Evolutionary conservation across 1,284 basidiomycete genomes (phyloP).

Genomic region (Ceratobasidium papillatum): DNA sequence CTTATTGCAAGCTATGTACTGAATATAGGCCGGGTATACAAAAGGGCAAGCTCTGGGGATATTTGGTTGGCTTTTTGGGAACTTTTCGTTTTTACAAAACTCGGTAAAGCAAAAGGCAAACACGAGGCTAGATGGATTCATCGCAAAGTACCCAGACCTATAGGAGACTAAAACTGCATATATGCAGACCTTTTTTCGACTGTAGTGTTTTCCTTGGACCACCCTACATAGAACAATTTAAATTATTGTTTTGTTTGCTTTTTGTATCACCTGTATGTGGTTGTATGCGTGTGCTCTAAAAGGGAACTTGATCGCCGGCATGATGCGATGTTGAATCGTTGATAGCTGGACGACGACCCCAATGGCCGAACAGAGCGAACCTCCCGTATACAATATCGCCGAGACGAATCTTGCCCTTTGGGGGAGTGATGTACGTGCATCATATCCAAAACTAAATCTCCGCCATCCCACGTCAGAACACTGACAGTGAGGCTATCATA

Average conservation of each 20-base stretch:
- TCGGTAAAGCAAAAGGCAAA: conserved; percentile 20
- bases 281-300: conserved; percentile 15
- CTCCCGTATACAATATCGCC: conserved; percentile 63
- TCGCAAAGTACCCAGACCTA: conserved; percentile 24
- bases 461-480: neutral
- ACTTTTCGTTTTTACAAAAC: conserved; percentile 27
- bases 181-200: neutral
- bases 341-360: conserved; percentile 3
- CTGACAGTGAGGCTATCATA: conserved; percentile 47
- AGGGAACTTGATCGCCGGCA: conserved; percentile 30
- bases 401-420: conserved; percentile 69
- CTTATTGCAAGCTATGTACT: too few species aligned
- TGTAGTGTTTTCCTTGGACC: neutral
- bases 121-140: conserved; percentile 6
- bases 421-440: conserved; percentile 63
- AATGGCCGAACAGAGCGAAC: conserved; percentile 60
- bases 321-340: conserved; percentile 1
- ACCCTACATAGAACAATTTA: neutral
- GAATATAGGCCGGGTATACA: neutral
- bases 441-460: neutral
- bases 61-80: conserved; percentile 26
- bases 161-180: neutral
- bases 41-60: conserved; percentile 27
- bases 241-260: conserved; percentile 7
- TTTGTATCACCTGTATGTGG: neutral